Base-by-base conservation (phyloP, 73 alveolate species). In the Urostyla sp. region DNA sequence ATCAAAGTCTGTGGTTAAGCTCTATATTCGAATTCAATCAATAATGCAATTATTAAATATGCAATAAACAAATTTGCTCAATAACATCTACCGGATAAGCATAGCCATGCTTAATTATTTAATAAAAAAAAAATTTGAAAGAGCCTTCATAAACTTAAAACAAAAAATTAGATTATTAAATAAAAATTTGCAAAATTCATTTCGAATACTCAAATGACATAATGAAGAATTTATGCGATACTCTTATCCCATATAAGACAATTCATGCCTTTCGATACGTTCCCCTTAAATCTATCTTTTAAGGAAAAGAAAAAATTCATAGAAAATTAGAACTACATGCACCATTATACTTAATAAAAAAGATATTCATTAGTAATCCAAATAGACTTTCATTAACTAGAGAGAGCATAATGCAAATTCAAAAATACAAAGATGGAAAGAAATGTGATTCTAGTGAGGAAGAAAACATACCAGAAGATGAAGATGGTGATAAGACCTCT, bases 241-340 rank as follows among this genome's bases (percentile, higher is more conserved):
- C 27, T 11, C 15, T 69, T 1, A 59, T 69, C 37, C 51, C 83
- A 18, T 69, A 48, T 49, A 69, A 69, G 31, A 13, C 40, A 20
- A 23, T 69, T 10, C 83, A 69, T 46, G 52, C 48, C 10, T 69
- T 69, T 37, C 44, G 83, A 69, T 69, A 69, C 48, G 36, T 49
- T 4, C 83, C 83, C 16, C 44, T 69, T 11, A 48, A 27, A 27
- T 46, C 40, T 45, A 10, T 69, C 13, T 30, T 69, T 30, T 48
- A 48, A 48, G 44, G 24, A 21, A 36, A 60, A 28, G 79, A 63
- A 48, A 63, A 63, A 15, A 63, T 63, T 38, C 60, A 63, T 7
- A 34, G 79, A 10, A 63, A 63, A 60, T 43, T 63, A 20, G 45
- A 63, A 27, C 31, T 63, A 5, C 79, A 63, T 40, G 60, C 50